Base-by-base conservation (phyloP, 257 asterid species). In the Fraxinus pennsylvanica region DNA sequence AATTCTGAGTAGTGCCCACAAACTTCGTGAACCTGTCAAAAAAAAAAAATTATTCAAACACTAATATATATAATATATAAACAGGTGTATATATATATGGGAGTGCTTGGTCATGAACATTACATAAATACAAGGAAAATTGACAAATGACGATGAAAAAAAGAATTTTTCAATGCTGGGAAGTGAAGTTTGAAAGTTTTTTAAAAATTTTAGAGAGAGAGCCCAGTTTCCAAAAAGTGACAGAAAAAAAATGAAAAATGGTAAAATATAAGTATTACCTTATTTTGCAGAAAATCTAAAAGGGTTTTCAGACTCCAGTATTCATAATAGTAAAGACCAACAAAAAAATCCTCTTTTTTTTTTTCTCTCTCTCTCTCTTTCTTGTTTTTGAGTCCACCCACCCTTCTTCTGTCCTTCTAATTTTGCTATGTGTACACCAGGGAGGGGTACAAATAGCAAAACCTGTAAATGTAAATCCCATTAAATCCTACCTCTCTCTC, bases 261-360 rank as follows among this genome's bases (percentile, higher is more conserved):
- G 41, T 81, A 74, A 59, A 43, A 10, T 78, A 5, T 38, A 38
- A 29, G 71, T 8, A 14, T 75, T 78, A 70, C 76, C 89, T 81
- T 86, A 76, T 81, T 78, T 36, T 75, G 84, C 30, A 78, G 82
- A 71, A 74, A 71, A 75, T 66, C 38, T 73, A 66, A 68, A 79
- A 81, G 54, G 57, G 68, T 63, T 72, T 38, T 78, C 69, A 43
- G 72, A 79, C 72, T 57, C 66, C 66, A 57, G 29, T 21, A 7
- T n/a, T 57, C 29, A 54, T 6, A 21, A 59, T 21, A 61, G 33
- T 61, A 25, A 2, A 22, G 68, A 61, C 33, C 68, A 22, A 9
- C 32, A 61, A 61, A 61, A 61, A 17, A 52, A 17, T 52, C 61
- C 61, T 17, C 17, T 15, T 17, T 52, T 52, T 15, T 52, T 13